These are phyloP conservation scores for Fraxinus latifolia DNA, from an alignment of 305 asterid species.

Conservation along the genomic window DNA sequence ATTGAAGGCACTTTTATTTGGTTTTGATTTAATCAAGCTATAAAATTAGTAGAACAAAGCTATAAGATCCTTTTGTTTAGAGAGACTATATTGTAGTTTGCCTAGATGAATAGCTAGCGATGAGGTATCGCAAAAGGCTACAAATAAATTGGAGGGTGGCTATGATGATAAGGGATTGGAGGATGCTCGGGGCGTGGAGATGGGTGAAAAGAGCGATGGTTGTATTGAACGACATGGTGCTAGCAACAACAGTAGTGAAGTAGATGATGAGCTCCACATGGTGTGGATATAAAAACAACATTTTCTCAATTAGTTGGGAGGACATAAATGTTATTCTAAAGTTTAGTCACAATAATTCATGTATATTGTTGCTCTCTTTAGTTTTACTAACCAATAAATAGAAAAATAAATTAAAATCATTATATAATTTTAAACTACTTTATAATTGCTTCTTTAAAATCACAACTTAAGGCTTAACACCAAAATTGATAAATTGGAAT, in stretches of 20 bases:
- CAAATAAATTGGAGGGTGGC: not conserved
- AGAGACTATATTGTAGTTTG: not conserved
- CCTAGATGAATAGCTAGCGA: not conserved
- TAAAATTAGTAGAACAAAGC: not conserved
- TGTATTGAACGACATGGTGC: not conserved
- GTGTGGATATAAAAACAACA: not conserved
- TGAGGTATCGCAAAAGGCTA: not conserved
- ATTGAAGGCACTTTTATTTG: not conserved
- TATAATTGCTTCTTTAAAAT: not conserved
- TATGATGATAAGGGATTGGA: not conserved
- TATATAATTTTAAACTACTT: not conserved
- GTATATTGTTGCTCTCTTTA: not conserved
- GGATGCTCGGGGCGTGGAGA: not conserved
- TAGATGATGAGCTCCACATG: not conserved
- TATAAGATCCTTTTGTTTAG: not conserved
- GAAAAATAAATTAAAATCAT: not conserved
- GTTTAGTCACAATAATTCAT: not conserved
- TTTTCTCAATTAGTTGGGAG: not conserved
- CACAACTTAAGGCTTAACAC: too few species aligned
- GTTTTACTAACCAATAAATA: not conserved
- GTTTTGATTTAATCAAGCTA: not conserved
- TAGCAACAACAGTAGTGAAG: not conserved
- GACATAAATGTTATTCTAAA: not conserved
- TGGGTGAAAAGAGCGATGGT: not conserved
- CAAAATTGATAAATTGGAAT: too few species aligned